Evolutionary conservation across 2,329 filamentous ascomycete species (phyloP), one percentile per base, ranked within the genome.

Genomic region (Fusarium humuli): DNA sequence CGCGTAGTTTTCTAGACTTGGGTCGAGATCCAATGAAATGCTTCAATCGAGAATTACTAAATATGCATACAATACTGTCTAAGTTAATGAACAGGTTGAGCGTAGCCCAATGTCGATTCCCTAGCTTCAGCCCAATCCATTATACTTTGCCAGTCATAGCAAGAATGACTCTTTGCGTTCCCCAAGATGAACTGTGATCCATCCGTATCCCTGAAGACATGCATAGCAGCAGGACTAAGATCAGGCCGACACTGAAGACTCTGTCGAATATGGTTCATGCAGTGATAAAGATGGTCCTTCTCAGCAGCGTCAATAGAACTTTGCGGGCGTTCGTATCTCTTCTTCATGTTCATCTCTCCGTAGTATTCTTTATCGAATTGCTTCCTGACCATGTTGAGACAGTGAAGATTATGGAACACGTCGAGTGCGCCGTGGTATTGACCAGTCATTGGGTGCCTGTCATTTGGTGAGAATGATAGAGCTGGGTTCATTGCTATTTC

Each of bases 1-100:
- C 60, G 66, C 66, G 47, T 69, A 61, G 45, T 23, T 40, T 34
- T 54, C 32, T 18, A 48, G n/a, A 56, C 30, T 25, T 27, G 32
- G 23, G 20, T 16, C 27, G n/a, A 27, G 45, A 34, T 30, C 63
- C 62, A 66, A 61, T 66, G 16, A 67, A 40, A 37, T 18, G 25
- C 20, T 30, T 37, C 34, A 4, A 45, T 7, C 7, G 30, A 14
- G 12, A 47, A 37, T 41, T 37, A 41, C 22, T 20, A 52, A 52
- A n/a, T 37, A 9, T 22, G 22, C 3, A 22, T 37, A 2, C 34
- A 12, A 12, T n/a, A 22, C 41, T 23, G 9, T 44, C 49, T 53
- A n/a, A 53, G 16, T 42, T n/a, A 27, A 53, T 20, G 18, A 37
- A 37, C 34, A 29, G 49, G 49, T 42, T 53, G 49, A 42, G 49